phyloP scores from a whole-genome alignment of 805 yeast genomes.

The Myxozyma neotropica region DNA sequence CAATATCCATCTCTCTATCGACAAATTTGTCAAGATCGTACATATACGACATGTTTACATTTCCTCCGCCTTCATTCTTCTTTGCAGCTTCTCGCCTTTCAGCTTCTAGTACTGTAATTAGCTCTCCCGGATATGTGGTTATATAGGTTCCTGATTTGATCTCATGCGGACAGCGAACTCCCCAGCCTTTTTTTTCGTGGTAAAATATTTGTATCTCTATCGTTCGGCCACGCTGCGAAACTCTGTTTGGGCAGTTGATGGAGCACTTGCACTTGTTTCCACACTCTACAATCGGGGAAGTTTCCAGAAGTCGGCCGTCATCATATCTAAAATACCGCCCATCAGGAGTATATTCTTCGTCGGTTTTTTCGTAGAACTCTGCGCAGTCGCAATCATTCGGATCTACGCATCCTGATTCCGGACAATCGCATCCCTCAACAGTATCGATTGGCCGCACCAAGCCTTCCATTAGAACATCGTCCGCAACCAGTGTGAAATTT shows the following conservation, averaged over 20 bases:
- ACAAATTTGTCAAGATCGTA: slow-evolving; percentile 16
- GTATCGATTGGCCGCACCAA: neutral
- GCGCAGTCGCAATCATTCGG: neutral
- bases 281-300: slow-evolving; percentile 27
- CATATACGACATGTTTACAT: neutral
- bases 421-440: slow-evolving; percentile 3
- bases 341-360: neutral
- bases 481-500: slow-evolving; percentile 1
- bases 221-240: slow-evolving; percentile 25
- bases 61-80: neutral
- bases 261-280: slow-evolving; percentile 19
- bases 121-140: slow-evolving; percentile 26
- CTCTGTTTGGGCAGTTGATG: slow-evolving; percentile 19
- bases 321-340: neutral
- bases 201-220: slow-evolving; percentile 27
- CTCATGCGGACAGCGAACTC: slow-evolving; percentile 26
- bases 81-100: slow-evolving; percentile 13
- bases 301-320: slow-evolving; percentile 16
- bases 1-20: neutral
- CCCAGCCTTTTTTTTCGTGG: slow-evolving; percentile 29
- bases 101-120: slow-evolving; percentile 26
- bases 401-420: slow-evolving; percentile 8
- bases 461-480: neutral
- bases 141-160: slow-evolving; percentile 24
- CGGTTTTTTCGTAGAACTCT: slow-evolving; percentile 5